Conservation (phyloP, 78 protist species). For the Mastigamoeba balamuthi region DNA sequence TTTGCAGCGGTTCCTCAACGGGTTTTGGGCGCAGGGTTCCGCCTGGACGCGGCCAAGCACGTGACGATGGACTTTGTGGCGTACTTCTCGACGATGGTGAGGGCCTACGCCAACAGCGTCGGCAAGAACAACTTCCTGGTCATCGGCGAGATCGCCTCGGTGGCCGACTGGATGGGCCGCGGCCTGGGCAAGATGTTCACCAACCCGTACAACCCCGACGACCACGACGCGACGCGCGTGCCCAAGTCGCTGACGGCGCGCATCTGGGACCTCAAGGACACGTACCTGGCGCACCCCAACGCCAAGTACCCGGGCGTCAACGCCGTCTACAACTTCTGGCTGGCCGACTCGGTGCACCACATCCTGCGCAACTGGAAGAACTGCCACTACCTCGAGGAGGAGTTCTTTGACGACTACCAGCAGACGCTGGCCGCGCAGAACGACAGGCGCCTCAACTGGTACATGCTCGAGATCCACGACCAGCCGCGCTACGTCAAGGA, state of each 20-base stretch:
- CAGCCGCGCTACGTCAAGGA: no score
- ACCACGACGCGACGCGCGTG: neutral
- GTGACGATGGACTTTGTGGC: neutral
- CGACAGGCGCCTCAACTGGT: neutral
- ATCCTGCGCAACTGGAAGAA: no score
- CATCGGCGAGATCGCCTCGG: neutral
- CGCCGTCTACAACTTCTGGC: no score
- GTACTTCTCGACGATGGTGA: neutral
- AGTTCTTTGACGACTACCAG: no score
- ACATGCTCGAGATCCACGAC: neutral
- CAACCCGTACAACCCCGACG: neutral
- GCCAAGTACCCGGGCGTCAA: no score
- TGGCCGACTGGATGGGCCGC: neutral
- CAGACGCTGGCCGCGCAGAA: no score
- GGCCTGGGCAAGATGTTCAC: neutral
- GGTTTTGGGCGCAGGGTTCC: no score
- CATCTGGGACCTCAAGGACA: neutral
- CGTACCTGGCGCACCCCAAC: neutral
- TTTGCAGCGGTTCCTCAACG: neutral
- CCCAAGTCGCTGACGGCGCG: neutral
- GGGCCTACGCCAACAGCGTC: neutral
- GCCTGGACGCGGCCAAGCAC: neutral
- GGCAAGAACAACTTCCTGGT: neutral
- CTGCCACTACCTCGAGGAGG: no score
- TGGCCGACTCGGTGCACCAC: no score